These are phyloP conservation scores for Debaryomyces singareniensis DNA, from an alignment of 1,139 yeast genomes.

Conservation along the genomic window DNA sequence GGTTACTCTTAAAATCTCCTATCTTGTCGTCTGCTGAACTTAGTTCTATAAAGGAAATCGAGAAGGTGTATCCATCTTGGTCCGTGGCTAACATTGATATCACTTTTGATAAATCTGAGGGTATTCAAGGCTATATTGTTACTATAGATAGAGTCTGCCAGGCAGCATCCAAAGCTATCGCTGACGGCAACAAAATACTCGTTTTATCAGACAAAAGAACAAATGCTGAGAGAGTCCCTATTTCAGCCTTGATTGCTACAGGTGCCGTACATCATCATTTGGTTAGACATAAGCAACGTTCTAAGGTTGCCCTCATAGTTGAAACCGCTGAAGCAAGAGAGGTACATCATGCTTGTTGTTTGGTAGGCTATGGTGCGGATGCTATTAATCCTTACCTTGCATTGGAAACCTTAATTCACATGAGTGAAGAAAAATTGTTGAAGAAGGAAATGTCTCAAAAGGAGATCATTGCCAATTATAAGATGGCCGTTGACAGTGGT, in stretches of 20 bases:
- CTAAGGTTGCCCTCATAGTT: slow-evolving; percentile 84
- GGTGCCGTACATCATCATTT: slow-evolving; percentile 97
- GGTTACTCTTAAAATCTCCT: slow-evolving; percentile 79
- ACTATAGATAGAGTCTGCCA: slow-evolving; percentile 85
- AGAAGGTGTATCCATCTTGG: slow-evolving; percentile 81
- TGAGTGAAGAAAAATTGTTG: slow-evolving; percentile 76
- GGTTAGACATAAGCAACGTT: slow-evolving; percentile 93
- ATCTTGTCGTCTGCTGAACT: slow-evolving; percentile 70
- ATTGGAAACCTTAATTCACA: slow-evolving; percentile 78
- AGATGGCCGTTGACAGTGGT: slow-evolving; percentile 81
- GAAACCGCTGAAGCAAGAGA: slow-evolving; percentile 98
- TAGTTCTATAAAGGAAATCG: slow-evolving; percentile 64
- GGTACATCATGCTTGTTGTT: slow-evolving; percentile 91
- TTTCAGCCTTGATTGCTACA: slow-evolving; percentile 87
- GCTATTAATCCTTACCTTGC: slow-evolving; percentile 93
- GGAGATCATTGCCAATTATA: slow-evolving; percentile 67
- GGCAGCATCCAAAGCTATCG: slow-evolving; percentile 82
- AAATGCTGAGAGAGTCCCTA: slow-evolving; percentile 59
- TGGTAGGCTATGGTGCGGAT: slow-evolving; percentile 96
- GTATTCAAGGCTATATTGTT: slow-evolving; percentile 76
- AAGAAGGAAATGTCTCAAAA: slow-evolving; percentile 51
- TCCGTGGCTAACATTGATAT: slow-evolving; percentile 75
- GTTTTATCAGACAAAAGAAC: slow-evolving; percentile 69
- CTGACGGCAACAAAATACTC: slow-evolving; percentile 66
- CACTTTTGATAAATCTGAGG: slow-evolving; percentile 80